phyloP scores from a whole-genome alignment of 2,329 filamentous ascomycete genomes.

The Aspergillus aculeatinus region DNA sequence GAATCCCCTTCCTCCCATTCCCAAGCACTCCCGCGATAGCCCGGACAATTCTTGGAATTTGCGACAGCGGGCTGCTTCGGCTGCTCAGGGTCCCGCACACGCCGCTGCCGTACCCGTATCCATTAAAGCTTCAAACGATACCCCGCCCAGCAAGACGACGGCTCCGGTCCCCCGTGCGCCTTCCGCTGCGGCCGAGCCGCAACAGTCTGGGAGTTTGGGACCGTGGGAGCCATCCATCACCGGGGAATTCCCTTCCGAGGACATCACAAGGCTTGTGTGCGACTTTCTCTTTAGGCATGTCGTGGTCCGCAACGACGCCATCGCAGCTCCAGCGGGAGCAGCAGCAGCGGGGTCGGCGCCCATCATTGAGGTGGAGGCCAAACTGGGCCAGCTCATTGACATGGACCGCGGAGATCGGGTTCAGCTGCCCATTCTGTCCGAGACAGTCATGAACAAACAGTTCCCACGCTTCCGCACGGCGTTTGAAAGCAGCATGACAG shows the following conservation, averaged over 20 bases:
- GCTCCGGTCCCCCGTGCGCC: constrained; percentile 3
- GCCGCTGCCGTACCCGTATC: constrained; percentile 18
- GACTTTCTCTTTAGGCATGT: constrained; percentile 77
- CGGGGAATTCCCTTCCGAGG: constrained; percentile 68
- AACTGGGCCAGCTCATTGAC: constrained; percentile 79
- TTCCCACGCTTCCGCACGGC: constrained; percentile 54
- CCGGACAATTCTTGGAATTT: constrained; percentile 22
- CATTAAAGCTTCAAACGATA: constrained; percentile 25
- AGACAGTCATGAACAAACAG: constrained; percentile 66
- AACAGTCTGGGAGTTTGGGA: constrained; percentile 32
- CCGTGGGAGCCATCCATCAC: constrained; percentile 62
- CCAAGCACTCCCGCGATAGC: constrained; percentile 32
- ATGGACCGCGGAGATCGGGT: constrained; percentile 69
- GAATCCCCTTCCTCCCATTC: constrained; percentile 33
- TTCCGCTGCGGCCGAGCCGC: constrained; percentile 18
- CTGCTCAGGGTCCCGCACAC: constrained; percentile 18
- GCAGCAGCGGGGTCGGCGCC: constrained; percentile 65
- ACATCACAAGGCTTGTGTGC: constrained; percentile 71
- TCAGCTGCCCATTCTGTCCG: constrained; percentile 64
- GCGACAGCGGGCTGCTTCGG: constrained; percentile 23
- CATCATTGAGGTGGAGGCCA: constrained; percentile 90
- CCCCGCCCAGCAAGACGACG: constrained; percentile 25
- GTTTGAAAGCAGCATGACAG: constrained; percentile 88
- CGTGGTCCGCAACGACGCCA: constrained; percentile 63
- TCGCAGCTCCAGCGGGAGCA: constrained; percentile 51